These are phyloP conservation scores for Amylostereum chailletii DNA, from an alignment of 1,284 basidiomycete species.

Conservation along the genomic window DNA sequence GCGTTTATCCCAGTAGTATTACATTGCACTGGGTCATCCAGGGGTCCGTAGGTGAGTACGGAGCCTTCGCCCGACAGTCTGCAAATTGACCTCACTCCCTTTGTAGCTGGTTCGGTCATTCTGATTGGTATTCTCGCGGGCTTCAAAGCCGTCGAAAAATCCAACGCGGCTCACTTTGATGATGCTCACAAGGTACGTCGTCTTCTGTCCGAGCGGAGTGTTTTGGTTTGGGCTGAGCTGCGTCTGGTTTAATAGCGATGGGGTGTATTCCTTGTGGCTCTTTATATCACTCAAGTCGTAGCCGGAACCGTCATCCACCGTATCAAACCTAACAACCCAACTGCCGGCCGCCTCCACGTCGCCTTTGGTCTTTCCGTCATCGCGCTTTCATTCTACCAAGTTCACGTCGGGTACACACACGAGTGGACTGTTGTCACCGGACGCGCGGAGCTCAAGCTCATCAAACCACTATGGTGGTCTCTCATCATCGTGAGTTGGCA, in stretches of 20 bases:
- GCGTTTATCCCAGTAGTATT: conserved; percentile 21
- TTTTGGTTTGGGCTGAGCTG: not conserved
- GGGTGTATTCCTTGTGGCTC: conserved; percentile 49
- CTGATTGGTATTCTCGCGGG: conserved; percentile 42
- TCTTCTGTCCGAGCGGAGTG: conserved; percentile 2
- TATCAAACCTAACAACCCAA: conserved; percentile 33
- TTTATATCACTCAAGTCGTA: conserved; percentile 50
- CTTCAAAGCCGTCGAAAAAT: conserved; percentile 33
- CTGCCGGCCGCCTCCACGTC: conserved; percentile 30
- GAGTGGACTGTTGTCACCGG: conserved; percentile 42
- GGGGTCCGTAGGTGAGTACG: conserved; percentile 15
- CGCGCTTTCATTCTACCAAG: conserved; percentile 42
- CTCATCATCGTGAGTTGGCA: not conserved
- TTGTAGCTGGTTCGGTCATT: conserved; percentile 34
- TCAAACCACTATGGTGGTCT: not conserved
- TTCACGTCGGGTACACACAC: conserved; percentile 34
- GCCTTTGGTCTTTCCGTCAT: conserved; percentile 43
- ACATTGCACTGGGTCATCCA: conserved; percentile 21
- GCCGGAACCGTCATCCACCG: conserved; percentile 56
- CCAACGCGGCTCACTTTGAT: conserved; percentile 30
- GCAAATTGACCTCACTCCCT: not conserved
- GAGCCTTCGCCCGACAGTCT: not conserved
- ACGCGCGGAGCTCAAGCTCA: conserved; percentile 15
- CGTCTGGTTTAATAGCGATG: conserved; percentile 28
- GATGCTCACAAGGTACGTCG: conserved; percentile 41